phyloP scores from a whole-genome alignment of 306 rosid species.

The Prunus mongolica region DNA sequence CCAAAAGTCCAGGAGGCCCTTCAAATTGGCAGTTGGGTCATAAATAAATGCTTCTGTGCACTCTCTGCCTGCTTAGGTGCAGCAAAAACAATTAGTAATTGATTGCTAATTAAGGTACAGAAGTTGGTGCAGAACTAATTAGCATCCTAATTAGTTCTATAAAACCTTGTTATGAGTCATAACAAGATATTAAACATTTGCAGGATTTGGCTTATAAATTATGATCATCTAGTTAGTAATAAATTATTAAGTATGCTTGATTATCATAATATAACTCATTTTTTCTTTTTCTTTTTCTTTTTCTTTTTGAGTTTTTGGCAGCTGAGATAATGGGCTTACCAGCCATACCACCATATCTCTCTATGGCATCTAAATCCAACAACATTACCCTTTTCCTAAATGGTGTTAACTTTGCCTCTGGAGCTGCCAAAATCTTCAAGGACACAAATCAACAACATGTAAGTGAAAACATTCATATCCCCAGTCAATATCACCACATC shows the following conservation, averaged over 20 bases:
- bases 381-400: slow-evolving; percentile 28
- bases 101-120: not conserved
- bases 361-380: slow-evolving; percentile 27
- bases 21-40: not conserved
- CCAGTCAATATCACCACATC: too few relatives aligned
- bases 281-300: not conserved
- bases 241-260: not conserved
- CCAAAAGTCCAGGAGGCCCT: not conserved
- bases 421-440: slow-evolving; percentile 67
- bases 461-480: slow-evolving; percentile 22
- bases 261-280: not conserved
- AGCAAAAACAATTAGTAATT: not conserved
- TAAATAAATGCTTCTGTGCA: not conserved
- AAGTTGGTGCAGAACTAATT: not conserved
- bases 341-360: slow-evolving; percentile 66
- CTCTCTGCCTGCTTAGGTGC: not conserved
- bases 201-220: too few relatives aligned
- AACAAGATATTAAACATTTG: too few relatives aligned
- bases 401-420: slow-evolving; percentile 88
- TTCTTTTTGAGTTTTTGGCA: slow-evolving; percentile 22
- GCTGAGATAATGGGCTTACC: slow-evolving; percentile 76
- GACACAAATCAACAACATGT: slow-evolving; percentile 42
- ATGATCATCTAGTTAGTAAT: too few relatives aligned
- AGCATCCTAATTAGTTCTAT: too few relatives aligned
- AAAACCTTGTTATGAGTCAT: too few relatives aligned